These are phyloP conservation scores for Podosphaera xanthii DNA, from an alignment of 2,329 filamentous ascomycete genomes.

Conservation along the genomic window DNA sequence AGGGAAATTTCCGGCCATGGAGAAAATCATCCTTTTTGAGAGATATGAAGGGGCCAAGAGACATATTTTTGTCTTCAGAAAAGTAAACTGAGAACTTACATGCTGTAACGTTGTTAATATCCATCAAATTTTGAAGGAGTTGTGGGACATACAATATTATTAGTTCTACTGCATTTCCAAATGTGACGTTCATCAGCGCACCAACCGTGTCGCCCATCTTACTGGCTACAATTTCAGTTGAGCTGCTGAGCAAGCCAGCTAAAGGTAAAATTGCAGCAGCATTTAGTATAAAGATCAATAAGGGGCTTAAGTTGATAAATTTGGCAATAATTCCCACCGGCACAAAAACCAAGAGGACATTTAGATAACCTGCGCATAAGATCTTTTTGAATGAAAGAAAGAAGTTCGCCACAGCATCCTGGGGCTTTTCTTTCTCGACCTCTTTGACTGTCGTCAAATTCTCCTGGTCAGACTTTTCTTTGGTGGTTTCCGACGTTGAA, in stretches of 20 bases:
- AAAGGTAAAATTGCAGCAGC: conserved; percentile 54
- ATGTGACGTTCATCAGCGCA: conserved; percentile 53
- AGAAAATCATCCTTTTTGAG: neutral
- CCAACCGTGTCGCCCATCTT: conserved; percentile 52
- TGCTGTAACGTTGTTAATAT: conserved; percentile 19
- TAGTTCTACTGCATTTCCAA: conserved; percentile 58
- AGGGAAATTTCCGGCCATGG: neutral
- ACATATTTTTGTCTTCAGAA: neutral
- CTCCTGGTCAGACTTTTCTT: conserved; percentile 18
- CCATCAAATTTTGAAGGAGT: neutral
- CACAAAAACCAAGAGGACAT: conserved; percentile 54
- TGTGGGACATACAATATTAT: conserved; percentile 40
- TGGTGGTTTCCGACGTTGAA: conserved; percentile 2
- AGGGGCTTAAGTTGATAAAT: conserved; percentile 28
- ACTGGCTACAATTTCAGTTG: conserved; percentile 52
- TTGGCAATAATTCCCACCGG: conserved; percentile 51
- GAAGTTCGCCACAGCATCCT: conserved; percentile 14
- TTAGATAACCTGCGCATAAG: conserved; percentile 54
- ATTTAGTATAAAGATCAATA: conserved; percentile 49
- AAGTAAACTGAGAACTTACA: conserved; percentile 23
- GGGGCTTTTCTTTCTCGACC: conserved; percentile 7
- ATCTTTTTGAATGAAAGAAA: conserved; percentile 26
- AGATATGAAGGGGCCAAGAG: neutral
- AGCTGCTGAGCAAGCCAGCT: conserved; percentile 47
- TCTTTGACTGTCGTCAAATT: conserved; percentile 23